phyloP scores from a whole-genome alignment of 2,329 filamentous ascomycete species.

The Ascochyta fabae region DNA sequence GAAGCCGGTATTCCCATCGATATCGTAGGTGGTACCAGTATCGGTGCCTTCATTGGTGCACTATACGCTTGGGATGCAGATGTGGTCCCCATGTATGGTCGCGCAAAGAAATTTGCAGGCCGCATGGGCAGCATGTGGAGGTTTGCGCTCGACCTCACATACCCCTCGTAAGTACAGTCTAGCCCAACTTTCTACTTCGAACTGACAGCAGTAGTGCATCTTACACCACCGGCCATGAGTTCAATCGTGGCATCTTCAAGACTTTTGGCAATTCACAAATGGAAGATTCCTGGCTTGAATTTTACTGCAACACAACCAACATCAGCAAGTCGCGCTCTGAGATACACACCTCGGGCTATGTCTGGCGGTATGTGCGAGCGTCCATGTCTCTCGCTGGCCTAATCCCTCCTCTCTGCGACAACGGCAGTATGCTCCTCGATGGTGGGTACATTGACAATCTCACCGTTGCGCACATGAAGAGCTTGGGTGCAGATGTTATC shows the following conservation, averaged over 20 bases:
- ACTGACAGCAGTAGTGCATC: constrained; percentile 63
- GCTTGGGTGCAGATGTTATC: constrained; percentile 88
- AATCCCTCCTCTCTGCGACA: constrained; percentile 91
- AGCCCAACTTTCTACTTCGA: not conserved
- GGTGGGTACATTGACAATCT: constrained; percentile 97
- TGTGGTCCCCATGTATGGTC: constrained; percentile 93
- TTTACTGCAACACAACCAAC: constrained; percentile 99
- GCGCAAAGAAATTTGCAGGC: constrained; percentile 95
- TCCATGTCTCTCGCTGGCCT: constrained; percentile 96
- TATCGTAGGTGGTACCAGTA: constrained; percentile 93
- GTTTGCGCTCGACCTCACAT: constrained; percentile 95
- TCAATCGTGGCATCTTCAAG: constrained; percentile 99
- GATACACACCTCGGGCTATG: constrained; percentile 94
- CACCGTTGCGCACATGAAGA: constrained; percentile 97
- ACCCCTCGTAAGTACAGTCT: constrained; percentile 70
- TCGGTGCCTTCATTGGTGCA: constrained; percentile 93
- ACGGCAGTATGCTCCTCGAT: constrained; percentile 94
- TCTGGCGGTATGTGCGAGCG: constrained; percentile 94
- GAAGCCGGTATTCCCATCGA: constrained; percentile 97
- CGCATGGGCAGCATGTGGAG: constrained; percentile 99
- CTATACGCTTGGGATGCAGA: constrained; percentile 96
- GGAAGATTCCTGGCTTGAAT: constrained; percentile 98
- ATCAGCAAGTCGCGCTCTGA: constrained; percentile 93
- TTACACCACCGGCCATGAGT: constrained; percentile 98
- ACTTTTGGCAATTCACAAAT: constrained; percentile 96